Evolutionary conservation across 2,329 filamentous ascomycete genomes (phyloP).

Genomic region (Elsinoe fawcettii): DNA sequence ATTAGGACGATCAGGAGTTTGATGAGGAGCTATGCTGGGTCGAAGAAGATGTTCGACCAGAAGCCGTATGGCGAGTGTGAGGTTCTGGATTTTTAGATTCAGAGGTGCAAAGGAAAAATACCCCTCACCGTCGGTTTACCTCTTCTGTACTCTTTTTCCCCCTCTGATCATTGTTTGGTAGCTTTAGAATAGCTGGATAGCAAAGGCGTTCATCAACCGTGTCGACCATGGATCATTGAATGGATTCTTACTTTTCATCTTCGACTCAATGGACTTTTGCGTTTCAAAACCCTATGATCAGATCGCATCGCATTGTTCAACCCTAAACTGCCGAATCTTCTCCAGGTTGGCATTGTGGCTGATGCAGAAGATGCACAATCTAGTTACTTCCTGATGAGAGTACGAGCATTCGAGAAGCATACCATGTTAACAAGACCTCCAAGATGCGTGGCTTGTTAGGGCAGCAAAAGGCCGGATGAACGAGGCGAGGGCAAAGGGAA

Average conservation of each 20-base stretch:
- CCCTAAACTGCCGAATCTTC: background rate
- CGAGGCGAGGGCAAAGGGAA: background rate
- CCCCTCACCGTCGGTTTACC: background rate
- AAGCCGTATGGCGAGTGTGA: slow-evolving; percentile 20
- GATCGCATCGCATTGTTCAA: background rate
- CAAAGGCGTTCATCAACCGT: background rate
- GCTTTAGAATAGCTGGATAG: background rate
- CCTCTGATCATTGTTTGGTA: background rate
- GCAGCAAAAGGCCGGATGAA: background rate
- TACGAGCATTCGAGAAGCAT: background rate
- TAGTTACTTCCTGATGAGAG: background rate
- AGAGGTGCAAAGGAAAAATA: background rate
- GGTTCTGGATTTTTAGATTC: slow-evolving; percentile 2
- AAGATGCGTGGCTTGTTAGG: background rate
- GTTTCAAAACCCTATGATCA: background rate
- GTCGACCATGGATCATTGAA: background rate
- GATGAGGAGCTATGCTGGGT: slow-evolving; percentile 22
- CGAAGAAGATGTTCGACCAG: slow-evolving; percentile 24
- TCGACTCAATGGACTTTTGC: background rate
- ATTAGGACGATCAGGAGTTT: slow-evolving; percentile 29
- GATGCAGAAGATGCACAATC: background rate
- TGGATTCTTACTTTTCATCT: background rate
- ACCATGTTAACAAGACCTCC: background rate
- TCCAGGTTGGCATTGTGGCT: no score
- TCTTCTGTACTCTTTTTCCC: background rate